Evolutionary conservation across 139 green algal genomes (phyloP), one percentile per base, ranked within the genome.

Genomic region (Chlamydomonas sphaeroides): DNA sequence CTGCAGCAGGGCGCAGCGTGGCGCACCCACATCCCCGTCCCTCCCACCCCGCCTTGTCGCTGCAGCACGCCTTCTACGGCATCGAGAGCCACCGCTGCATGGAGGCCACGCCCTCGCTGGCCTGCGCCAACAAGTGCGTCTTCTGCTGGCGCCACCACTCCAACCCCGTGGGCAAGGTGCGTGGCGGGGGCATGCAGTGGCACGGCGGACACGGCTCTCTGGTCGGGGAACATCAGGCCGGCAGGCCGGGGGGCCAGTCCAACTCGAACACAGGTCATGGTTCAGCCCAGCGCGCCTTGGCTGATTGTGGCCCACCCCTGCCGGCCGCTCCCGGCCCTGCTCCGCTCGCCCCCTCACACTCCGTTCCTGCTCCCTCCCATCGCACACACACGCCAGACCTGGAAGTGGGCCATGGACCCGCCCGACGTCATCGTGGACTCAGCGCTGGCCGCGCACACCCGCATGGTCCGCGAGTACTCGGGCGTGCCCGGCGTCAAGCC

Each of bases 41-140:
- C 51, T 17, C n/a, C n/a, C n/a, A n/a, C n/a, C n/a, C n/a, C 51
- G 14, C 51, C 51, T 61, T 17, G 15, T 3, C 51, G 17, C 51
- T 7, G 25, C 56, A 62, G 87, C 94, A 98, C 89, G 88, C 87
- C 59, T 98, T 98, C 85, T 98, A 98, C 80, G 94, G 94, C 86
- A 98, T 98, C 39, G 92, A 92, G 73, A 90, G 81, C 3, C 92
- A 95, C 87, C 69, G 80, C 33, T 95, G 91, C 89, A 95, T 95
- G 92, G 92, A 96, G 89, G 88, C 90, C 78, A 96, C 93, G 0
- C 92, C 94, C 53, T 90, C 81, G 25, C 85, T 95, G 7, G 92
- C 92, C 7, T 97, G 94, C 79, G 93, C 94, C 53, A 96, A 96
- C 89, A 97, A 97, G 88, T 97, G 92, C 80, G 89, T 94, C 25